Conservation (phyloP, 306 rosid species). For the Begonia fuchsioides region DNA sequence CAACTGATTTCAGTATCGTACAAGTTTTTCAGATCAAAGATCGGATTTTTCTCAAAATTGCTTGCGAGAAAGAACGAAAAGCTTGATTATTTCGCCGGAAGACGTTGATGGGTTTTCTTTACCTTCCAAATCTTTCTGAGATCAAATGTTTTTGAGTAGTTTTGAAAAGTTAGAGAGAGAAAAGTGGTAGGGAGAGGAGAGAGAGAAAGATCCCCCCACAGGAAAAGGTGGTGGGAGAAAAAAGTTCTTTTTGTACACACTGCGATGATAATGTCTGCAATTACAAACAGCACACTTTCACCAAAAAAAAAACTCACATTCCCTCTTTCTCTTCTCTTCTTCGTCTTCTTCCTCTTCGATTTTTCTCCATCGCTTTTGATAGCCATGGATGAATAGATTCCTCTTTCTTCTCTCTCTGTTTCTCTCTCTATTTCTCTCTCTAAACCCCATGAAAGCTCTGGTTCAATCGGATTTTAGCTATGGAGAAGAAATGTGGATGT, state of each 20-base stretch:
- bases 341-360: neutral
- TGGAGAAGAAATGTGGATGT: constrained; percentile 84
- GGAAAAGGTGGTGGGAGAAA: constrained; percentile 69
- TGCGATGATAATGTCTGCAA: constrained; percentile 23
- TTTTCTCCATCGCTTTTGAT: neutral
- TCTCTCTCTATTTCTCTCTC: constrained; percentile 9
- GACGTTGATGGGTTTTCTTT: too few species aligned
- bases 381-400: constrained; percentile 8
- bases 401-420: constrained; percentile 4
- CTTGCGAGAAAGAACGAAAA: too few species aligned
- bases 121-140: constrained; percentile 47
- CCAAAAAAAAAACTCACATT: constrained; percentile 3
- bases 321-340: constrained; percentile 6
- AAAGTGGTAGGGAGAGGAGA: constrained; percentile 3
- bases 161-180: neutral
- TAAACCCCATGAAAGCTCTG: constrained; percentile 23
- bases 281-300: constrained; percentile 11
- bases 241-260: constrained; percentile 90
- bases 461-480: constrained; percentile 8
- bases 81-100: too few species aligned
- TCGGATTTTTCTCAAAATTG: too few species aligned
- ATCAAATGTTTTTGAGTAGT: constrained; percentile 45
- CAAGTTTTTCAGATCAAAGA: too few species aligned
- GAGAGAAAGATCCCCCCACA: constrained; percentile 42
- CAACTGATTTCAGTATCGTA: too few species aligned